These are phyloP conservation scores for Dryadomyces sulphureus DNA, from an alignment of 2,329 filamentous ascomycete genomes.

Conservation along the genomic window DNA sequence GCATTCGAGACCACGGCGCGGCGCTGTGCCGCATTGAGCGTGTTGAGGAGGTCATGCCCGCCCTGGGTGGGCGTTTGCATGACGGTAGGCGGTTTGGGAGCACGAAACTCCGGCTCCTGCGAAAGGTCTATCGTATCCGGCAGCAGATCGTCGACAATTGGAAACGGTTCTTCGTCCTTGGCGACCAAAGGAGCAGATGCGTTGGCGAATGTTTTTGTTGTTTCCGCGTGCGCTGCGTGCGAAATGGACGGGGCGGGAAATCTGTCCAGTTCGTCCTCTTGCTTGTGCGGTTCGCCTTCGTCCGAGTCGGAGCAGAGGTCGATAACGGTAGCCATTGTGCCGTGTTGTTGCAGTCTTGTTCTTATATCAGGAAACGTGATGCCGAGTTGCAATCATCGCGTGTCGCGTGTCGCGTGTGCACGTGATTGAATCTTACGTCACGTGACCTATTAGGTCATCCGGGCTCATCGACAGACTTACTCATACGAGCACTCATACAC, in stretches of 20 bases:
- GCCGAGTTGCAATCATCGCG: too few relatives aligned
- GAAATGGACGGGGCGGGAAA: not conserved
- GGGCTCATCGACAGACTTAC: too few relatives aligned
- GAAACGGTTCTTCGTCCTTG: too few relatives aligned
- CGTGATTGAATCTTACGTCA: not conserved
- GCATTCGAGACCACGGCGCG: constrained; percentile 38
- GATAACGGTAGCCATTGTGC: not conserved
- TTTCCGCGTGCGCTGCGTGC: too few relatives aligned
- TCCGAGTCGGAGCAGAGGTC: not conserved
- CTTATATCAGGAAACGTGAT: not conserved
- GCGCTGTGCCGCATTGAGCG: constrained; percentile 39
- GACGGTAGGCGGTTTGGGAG: too few relatives aligned
- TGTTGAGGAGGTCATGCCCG: constrained; percentile 22
- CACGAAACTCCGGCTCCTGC: too few relatives aligned
- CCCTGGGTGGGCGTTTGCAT: not conserved
- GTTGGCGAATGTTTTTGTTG: too few relatives aligned
- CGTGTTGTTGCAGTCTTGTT: not conserved
- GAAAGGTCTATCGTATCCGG: too few relatives aligned
- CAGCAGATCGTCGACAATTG: too few relatives aligned
- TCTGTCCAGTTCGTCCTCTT: not conserved
- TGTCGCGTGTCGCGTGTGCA: not conserved
- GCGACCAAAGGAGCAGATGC: too few relatives aligned
- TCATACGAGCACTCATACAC: too few relatives aligned
- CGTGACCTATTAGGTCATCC: too few relatives aligned
- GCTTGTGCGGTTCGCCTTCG: not conserved